phyloP scores from a whole-genome alignment of 2,329 filamentous ascomycete genomes.

The Phialophora tarda region DNA sequence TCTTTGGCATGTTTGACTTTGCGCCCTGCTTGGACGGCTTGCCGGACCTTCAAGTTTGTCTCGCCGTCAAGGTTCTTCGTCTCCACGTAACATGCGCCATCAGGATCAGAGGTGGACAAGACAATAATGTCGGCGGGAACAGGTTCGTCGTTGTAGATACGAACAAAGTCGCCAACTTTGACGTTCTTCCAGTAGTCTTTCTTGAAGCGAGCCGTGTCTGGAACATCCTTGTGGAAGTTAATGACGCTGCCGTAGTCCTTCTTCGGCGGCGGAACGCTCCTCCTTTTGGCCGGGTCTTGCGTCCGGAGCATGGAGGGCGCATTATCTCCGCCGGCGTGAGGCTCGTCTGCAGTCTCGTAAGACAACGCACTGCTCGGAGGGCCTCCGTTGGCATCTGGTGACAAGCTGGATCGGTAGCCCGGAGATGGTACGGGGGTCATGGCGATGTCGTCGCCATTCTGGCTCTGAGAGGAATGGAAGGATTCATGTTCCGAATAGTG shows the following conservation, averaged over 20 bases:
- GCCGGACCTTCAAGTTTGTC: slow-evolving; percentile 94
- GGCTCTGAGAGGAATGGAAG: slow-evolving; percentile 56
- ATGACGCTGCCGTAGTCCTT: slow-evolving; percentile 72
- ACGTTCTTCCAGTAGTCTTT: slow-evolving; percentile 94
- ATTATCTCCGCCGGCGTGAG: slow-evolving; percentile 25
- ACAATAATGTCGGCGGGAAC: slow-evolving; percentile 93
- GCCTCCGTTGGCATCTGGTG: slow-evolving; percentile 28
- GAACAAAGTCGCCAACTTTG: slow-evolving; percentile 93
- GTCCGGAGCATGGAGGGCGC: slow-evolving; percentile 30
- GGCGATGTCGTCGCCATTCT: slow-evolving; percentile 72
- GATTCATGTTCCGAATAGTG: slow-evolving; percentile 61
- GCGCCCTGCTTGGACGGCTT: slow-evolving; percentile 84
- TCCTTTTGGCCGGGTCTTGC: slow-evolving; percentile 32
- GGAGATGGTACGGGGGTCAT: slow-evolving; percentile 90
- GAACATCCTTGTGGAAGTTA: slow-evolving; percentile 68
- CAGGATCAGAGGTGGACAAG: slow-evolving; percentile 87
- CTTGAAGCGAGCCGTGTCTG: slow-evolving; percentile 82
- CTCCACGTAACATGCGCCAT: slow-evolving; percentile 95
- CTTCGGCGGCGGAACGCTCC: slow-evolving; percentile 43
- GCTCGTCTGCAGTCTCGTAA: slow-evolving; percentile 39
- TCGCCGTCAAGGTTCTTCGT: slow-evolving; percentile 98
- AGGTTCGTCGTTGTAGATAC: slow-evolving; percentile 94
- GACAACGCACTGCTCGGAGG: slow-evolving; percentile 41
- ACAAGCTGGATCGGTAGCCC: slow-evolving; percentile 45
- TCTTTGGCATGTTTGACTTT: slow-evolving; percentile 85